A percentile compares a stretch with the other conserved stretches of the same genome.
Evolutionary conservation across 1,284 basidiomycete species (phyloP).

Genomic region (Phenoliferia sp.): DNA sequence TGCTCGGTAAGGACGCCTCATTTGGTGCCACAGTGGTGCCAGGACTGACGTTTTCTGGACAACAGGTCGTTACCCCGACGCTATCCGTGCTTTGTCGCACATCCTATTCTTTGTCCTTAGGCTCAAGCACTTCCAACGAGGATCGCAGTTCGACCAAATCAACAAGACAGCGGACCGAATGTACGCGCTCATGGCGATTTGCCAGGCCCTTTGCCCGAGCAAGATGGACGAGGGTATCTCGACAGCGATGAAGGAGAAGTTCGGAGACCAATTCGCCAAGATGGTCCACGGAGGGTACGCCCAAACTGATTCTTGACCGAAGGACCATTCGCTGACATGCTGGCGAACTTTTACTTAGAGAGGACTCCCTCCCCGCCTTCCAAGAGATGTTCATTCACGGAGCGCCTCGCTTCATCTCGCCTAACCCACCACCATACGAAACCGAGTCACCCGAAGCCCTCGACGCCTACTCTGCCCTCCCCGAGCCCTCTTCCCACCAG

Average conservation of each 20-base stretch:
- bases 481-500: conserved; percentile 79
- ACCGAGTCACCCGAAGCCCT: conserved; percentile 58
- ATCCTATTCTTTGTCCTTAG: conserved; percentile 78
- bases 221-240: conserved; percentile 90
- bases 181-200: conserved; percentile 92
- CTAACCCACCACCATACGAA: conserved; percentile 82
- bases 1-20: conserved; percentile 50
- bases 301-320: not conserved
- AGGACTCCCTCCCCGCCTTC: conserved; percentile 73
- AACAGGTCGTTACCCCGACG: conserved; percentile 80
- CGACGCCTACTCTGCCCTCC: conserved; percentile 37
- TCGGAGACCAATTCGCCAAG: conserved; percentile 81
- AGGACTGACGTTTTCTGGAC: not conserved
- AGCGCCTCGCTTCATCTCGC: conserved; percentile 93
- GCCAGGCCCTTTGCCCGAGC: conserved; percentile 80
- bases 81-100: conserved; percentile 85
- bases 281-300: conserved; percentile 69
- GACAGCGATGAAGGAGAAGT: conserved; percentile 86
- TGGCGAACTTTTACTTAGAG: conserved; percentile 38
- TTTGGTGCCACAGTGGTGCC: conserved; percentile 24
- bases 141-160: conserved; percentile 96
- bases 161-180: conserved; percentile 96
- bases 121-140: conserved; percentile 51
- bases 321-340: not conserved
- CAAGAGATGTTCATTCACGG: conserved; percentile 93